phyloP scores from a whole-genome alignment of 2,329 filamentous ascomycete species.

The Colletotrichum lupini region DNA sequence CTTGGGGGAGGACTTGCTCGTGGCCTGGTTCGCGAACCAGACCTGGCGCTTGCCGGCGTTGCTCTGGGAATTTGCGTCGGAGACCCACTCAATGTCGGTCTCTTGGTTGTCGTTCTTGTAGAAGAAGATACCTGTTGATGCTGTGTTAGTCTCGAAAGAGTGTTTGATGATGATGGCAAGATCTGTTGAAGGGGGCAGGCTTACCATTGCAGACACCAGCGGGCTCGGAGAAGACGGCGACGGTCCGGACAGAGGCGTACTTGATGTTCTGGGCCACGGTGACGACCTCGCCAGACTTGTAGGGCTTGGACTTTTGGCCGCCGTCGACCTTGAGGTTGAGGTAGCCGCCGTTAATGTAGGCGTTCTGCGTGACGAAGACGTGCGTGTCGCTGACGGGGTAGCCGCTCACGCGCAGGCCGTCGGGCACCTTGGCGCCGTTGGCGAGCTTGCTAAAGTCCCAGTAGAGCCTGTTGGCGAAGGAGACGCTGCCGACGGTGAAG shows the following conservation, averaged over 20 bases:
- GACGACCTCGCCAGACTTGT: slow-evolving; percentile 39
- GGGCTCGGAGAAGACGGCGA: slow-evolving; percentile 42
- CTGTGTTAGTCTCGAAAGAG: neutral
- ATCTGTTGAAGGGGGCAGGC: neutral
- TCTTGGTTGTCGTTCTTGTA: slow-evolving; percentile 43
- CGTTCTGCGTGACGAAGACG: slow-evolving; percentile 32
- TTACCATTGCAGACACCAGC: slow-evolving; percentile 46
- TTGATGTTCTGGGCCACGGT: slow-evolving; percentile 42
- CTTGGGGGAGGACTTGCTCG: slow-evolving; percentile 32
- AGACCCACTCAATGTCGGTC: slow-evolving; percentile 47
- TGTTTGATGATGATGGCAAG: no score
- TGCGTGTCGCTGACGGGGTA: slow-evolving; percentile 36
- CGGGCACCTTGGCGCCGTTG: slow-evolving; percentile 32
- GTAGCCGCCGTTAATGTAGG: slow-evolving; percentile 41
- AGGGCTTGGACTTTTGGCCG: slow-evolving; percentile 40
- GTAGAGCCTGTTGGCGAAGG: slow-evolving; percentile 1
- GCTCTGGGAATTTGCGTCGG: slow-evolving; percentile 40
- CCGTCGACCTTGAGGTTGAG: slow-evolving; percentile 43
- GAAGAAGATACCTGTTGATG: slow-evolving; percentile 44
- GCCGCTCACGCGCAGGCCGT: slow-evolving; percentile 38
- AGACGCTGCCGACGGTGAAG: neutral
- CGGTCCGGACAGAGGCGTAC: slow-evolving; percentile 44
- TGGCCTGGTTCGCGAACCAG: slow-evolving; percentile 46
- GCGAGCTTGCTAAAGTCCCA: slow-evolving; percentile 17
- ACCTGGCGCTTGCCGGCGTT: slow-evolving; percentile 40